A percentile compares a stretch with the other conserved stretches of the same genome.
Conservation (phyloP, 768 basidiomycete genomes). For the Leucosporidium scottii region DNA sequence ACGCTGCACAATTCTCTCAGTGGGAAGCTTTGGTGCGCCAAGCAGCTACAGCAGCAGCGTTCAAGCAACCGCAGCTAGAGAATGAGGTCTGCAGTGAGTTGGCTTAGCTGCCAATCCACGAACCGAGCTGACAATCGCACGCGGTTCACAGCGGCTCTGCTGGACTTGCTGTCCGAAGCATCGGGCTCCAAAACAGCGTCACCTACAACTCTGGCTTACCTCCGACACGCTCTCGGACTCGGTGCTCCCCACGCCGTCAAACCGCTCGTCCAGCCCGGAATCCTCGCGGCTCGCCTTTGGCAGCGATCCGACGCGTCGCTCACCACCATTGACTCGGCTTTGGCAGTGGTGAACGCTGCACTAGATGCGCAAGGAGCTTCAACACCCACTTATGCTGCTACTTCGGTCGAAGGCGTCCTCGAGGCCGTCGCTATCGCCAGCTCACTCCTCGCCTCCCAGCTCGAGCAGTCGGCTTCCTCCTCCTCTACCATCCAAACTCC, state of each 20-base stretch:
- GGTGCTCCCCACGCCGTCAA: neutral
- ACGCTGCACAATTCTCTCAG: neutral
- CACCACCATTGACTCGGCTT: neutral
- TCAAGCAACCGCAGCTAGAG: neutral
- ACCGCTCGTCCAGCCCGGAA: neutral
- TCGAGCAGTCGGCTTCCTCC: too few species aligned
- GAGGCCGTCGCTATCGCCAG: neutral
- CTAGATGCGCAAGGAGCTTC: neutral
- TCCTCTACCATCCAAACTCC: neutral
- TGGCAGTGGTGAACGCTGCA: neutral
- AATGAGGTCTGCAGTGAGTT: constrained; percentile 1
- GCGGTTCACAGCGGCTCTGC: neutral
- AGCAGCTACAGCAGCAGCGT: neutral
- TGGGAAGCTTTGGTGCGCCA: constrained; percentile 12
- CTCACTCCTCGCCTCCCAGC: neutral
- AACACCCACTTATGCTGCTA: neutral
- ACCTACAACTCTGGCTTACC: neutral
- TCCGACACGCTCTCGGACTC: neutral
- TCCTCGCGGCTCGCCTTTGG: neutral
- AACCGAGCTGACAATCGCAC: neutral
- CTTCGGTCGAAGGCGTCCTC: neutral
- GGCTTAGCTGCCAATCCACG: neutral
- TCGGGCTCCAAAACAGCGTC: neutral
- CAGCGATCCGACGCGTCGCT: neutral
- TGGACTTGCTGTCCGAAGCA: neutral